These are phyloP conservation scores for Melastoma candidum DNA, from an alignment of 441 rosid species.

Conservation along the genomic window DNA sequence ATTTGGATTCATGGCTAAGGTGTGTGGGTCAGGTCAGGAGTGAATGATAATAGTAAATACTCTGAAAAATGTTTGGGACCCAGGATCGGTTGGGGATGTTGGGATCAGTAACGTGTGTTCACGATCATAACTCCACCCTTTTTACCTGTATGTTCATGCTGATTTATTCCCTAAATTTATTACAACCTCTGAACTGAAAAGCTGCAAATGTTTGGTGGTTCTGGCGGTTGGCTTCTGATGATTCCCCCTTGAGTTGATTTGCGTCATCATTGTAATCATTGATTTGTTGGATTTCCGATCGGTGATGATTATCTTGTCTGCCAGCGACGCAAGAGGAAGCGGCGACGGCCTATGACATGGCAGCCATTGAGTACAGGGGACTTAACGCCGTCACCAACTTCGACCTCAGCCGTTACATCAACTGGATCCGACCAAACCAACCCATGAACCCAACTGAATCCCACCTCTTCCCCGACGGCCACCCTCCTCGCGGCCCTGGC, in stretches of 20 bases:
- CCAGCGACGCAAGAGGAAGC: conserved; percentile 89
- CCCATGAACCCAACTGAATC: conserved; percentile 8
- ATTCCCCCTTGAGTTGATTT: background rate
- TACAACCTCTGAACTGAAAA: background rate
- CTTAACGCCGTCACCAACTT: conserved; percentile 77
- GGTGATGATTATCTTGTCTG: conserved; percentile 1
- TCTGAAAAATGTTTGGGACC: too few relatives aligned
- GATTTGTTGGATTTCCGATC: background rate
- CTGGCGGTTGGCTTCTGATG: too few relatives aligned
- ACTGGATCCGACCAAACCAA: conserved; percentile 31
- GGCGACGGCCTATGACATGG: conserved; percentile 69
- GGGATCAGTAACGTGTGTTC: too few relatives aligned
- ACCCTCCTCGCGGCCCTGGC: background rate
- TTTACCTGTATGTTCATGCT: too few relatives aligned
- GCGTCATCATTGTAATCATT: background rate
- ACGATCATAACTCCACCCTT: too few relatives aligned
- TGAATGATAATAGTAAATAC: too few relatives aligned
- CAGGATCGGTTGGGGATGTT: too few relatives aligned
- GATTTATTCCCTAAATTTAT: conserved; percentile 7
- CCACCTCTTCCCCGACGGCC: background rate
- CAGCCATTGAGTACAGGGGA: conserved; percentile 78
- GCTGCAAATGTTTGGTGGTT: too few relatives aligned
- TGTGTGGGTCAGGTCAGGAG: too few relatives aligned
- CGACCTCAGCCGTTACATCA: conserved; percentile 54
- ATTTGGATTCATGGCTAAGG: too few relatives aligned